phyloP scores from a whole-genome alignment of 768 basidiomycete species.

The Tulasnella sp. region DNA sequence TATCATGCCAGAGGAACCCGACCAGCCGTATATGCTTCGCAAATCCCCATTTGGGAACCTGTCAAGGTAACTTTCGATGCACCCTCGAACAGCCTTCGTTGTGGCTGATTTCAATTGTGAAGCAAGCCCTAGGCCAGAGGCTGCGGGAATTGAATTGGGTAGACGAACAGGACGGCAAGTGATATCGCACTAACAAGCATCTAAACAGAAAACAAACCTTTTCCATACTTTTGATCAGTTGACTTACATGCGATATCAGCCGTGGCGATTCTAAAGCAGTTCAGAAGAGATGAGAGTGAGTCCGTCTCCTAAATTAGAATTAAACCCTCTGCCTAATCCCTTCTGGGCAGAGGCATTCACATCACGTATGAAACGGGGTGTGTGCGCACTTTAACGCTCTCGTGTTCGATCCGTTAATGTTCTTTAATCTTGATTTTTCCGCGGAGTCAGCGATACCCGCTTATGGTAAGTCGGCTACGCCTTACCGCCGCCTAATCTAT shows the following conservation, averaged over 20 bases:
- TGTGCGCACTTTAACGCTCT: not conserved
- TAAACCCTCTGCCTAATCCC: not conserved
- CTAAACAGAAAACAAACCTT: not conserved
- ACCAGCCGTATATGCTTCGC: not conserved
- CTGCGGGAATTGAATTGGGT: slow-evolving; percentile 1
- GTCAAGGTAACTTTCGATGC: slow-evolving; percentile 11
- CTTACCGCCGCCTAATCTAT: not conserved
- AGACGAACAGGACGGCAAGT: not conserved
- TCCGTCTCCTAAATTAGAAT: not conserved
- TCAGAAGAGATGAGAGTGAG: slow-evolving; percentile 3
- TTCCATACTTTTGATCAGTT: not conserved
- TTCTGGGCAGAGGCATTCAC: slow-evolving; percentile 4
- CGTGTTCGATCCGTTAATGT: not conserved
- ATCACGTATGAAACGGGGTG: not conserved
- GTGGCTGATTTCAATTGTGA: slow-evolving; percentile 1
- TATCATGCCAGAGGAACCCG: slow-evolving; percentile 1
- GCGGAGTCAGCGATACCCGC: not conserved
- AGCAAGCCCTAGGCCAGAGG: slow-evolving; percentile 8
- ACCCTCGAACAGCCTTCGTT: not conserved
- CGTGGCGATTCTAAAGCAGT: slow-evolving; percentile 16
- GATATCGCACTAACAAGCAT: not conserved
- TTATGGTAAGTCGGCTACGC: not conserved
- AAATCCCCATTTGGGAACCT: slow-evolving; percentile 4
- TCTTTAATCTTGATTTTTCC: not conserved
- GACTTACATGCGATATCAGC: slow-evolving; percentile 14